These are phyloP conservation scores for Jaltomata sinuosa DNA, from an alignment of 257 asterid genomes.

Conservation along the genomic window DNA sequence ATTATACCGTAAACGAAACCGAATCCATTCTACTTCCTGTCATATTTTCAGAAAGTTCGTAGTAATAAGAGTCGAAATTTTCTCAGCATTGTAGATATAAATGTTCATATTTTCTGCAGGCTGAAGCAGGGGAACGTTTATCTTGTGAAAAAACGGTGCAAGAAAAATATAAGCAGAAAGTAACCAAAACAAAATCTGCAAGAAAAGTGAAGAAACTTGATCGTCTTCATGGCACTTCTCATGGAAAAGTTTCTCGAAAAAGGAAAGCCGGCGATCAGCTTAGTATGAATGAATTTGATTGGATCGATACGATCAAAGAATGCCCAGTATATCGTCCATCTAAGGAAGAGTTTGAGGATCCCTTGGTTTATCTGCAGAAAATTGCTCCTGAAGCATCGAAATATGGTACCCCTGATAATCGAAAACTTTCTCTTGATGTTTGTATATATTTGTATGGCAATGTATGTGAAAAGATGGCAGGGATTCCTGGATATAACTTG, in stretches of 20 bases:
- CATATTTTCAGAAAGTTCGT: not conserved
- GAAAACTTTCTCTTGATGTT: not conserved
- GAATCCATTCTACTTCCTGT: not conserved
- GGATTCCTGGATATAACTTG: not conserved
- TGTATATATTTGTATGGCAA: not conserved
- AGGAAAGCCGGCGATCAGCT: not conserved
- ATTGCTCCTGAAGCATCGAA: conserved; percentile 37
- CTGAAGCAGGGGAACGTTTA: not conserved
- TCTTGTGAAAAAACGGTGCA: not conserved
- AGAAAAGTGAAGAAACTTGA: not conserved
- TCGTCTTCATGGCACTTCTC: not conserved
- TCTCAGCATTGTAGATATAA: not conserved
- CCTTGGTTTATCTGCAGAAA: conserved; percentile 22
- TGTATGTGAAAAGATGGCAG: not conserved
- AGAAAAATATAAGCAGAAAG: not conserved
- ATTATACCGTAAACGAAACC: not conserved
- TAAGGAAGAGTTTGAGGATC: conserved; percentile 32
- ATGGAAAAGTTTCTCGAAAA: not conserved
- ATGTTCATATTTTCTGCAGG: not conserved
- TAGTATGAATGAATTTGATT: not conserved
- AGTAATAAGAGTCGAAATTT: not conserved
- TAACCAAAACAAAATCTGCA: not conserved
- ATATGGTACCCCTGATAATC: conserved; percentile 17
- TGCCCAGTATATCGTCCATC: conserved; percentile 40
- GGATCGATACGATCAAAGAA: conserved; percentile 15